These are phyloP conservation scores for Phalaenopsis aphrodite DNA, from an alignment of 106 monocot genomes.

Conservation along the genomic window DNA sequence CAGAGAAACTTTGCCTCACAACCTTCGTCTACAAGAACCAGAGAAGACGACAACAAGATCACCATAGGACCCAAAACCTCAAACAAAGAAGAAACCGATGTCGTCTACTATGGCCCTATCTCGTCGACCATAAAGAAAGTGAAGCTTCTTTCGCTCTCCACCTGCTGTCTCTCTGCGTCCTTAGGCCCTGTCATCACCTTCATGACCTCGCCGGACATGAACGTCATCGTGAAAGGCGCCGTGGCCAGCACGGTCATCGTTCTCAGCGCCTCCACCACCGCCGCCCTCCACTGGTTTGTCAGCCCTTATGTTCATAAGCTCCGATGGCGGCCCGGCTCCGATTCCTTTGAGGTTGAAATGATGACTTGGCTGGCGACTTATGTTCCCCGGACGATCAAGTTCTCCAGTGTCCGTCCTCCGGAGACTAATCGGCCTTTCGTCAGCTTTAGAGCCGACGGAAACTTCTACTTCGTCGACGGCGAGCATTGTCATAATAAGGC, in stretches of 20 bases:
- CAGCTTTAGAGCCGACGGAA: constrained; percentile 55
- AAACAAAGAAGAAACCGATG: constrained; percentile 25
- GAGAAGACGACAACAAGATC: constrained; percentile 46
- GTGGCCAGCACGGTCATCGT: constrained; percentile 86
- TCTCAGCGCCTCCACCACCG: constrained; percentile 87
- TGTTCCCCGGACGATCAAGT: constrained; percentile 50
- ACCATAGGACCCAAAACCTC: constrained; percentile 67
- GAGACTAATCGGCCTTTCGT: constrained; percentile 87
- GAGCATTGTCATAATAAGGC: constrained; percentile 78
- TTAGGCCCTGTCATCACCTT: constrained; percentile 95
- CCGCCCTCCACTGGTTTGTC: constrained; percentile 91
- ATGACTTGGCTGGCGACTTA: constrained; percentile 84
- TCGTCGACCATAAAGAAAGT: constrained; percentile 94
- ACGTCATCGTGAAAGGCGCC: constrained; percentile 85
- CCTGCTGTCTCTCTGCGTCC: constrained; percentile 93
- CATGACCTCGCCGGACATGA: constrained; percentile 94
- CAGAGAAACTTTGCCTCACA: constrained; percentile 40
- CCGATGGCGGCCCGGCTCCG: constrained; percentile 81
- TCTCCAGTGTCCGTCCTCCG: constrained; percentile 55
- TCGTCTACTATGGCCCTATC: constrained; percentile 78
- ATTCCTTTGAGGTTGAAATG: constrained; percentile 72
- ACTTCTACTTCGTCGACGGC: constrained; percentile 71
- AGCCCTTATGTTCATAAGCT: constrained; percentile 94
- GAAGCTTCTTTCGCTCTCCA: constrained; percentile 90
- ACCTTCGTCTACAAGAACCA: constrained; percentile 25